Evolutionary conservation across 352 stramenopile species (phyloP).

Genomic region (Peronosclerospora sorghi): DNA sequence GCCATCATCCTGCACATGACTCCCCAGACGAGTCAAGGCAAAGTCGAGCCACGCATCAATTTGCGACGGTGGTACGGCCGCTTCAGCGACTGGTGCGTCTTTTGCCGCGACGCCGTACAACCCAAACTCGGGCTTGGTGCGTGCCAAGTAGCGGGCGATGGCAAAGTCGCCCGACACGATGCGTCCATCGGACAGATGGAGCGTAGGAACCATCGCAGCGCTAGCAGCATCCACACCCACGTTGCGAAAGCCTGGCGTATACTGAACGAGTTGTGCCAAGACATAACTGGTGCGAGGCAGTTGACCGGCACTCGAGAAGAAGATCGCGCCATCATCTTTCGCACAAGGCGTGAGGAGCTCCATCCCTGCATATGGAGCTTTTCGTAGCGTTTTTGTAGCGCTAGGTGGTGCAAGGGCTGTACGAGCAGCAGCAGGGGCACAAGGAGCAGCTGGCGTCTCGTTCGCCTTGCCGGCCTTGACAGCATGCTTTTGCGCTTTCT

Average conservation of each 20-base stretch:
- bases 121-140: constrained; percentile 27
- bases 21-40: constrained; percentile 45
- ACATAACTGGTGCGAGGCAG: constrained; percentile 59
- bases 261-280: constrained; percentile 47
- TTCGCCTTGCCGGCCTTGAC: constrained; percentile 37
- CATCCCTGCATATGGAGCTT: constrained; percentile 20
- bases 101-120: constrained; percentile 48
- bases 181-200: constrained; percentile 36
- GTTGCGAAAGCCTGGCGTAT: constrained; percentile 40
- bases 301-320: constrained; percentile 44
- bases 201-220: constrained; percentile 49
- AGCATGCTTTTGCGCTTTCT: constrained; percentile 75
- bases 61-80: constrained; percentile 32
- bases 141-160: constrained; percentile 57
- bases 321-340: constrained; percentile 43
- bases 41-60: constrained; percentile 93
- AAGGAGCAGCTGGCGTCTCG: constrained; percentile 4
- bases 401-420: background rate
- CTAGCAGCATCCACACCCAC: constrained; percentile 26
- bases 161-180: constrained; percentile 76
- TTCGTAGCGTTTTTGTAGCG: constrained; percentile 21
- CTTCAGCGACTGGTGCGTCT: constrained; percentile 28
- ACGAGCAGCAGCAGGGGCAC: constrained; percentile 1
- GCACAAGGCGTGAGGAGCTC: constrained; percentile 30
- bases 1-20: constrained; percentile 19